A percentile compares a stretch with the other conserved stretches of the same genome.
phyloP scores from a whole-genome alignment of 2,329 filamentous ascomycete species.

The Colletotrichum tofieldiae region DNA sequence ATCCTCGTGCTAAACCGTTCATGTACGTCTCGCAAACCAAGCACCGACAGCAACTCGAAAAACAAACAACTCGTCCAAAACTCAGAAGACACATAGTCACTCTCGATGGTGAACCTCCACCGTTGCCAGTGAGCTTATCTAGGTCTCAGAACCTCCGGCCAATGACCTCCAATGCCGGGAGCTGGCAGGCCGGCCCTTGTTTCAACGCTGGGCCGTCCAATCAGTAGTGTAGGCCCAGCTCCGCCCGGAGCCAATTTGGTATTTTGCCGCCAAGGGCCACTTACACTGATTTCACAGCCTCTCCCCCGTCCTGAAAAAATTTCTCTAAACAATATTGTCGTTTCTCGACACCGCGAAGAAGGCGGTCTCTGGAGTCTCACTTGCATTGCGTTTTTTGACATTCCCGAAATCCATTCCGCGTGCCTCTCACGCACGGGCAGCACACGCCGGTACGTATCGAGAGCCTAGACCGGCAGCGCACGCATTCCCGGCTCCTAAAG shows the following conservation, averaged over 20 bases:
- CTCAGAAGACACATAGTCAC: too few species aligned
- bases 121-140: too few species aligned
- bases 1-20: neutral
- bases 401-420: too few species aligned
- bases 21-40: neutral
- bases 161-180: neutral
- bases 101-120: too few species aligned
- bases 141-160: neutral
- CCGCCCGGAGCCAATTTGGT: neutral
- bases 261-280: neutral
- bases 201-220: neutral
- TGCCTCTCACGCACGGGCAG: neutral
- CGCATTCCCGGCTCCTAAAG: neutral
- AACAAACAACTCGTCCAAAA: too few species aligned
- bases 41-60: too few species aligned
- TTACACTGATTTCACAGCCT: neutral
- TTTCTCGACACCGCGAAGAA: neutral
- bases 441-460: neutral
- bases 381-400: neutral
- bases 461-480: neutral
- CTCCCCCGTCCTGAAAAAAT: neutral
- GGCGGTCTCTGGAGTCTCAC: too few species aligned
- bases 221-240: neutral
- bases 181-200: slow-evolving; percentile 7
- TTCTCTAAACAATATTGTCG: neutral